These are phyloP conservation scores for Cerioporus squamosus DNA, from an alignment of 1,284 basidiomycete species.

Conservation along the genomic window DNA sequence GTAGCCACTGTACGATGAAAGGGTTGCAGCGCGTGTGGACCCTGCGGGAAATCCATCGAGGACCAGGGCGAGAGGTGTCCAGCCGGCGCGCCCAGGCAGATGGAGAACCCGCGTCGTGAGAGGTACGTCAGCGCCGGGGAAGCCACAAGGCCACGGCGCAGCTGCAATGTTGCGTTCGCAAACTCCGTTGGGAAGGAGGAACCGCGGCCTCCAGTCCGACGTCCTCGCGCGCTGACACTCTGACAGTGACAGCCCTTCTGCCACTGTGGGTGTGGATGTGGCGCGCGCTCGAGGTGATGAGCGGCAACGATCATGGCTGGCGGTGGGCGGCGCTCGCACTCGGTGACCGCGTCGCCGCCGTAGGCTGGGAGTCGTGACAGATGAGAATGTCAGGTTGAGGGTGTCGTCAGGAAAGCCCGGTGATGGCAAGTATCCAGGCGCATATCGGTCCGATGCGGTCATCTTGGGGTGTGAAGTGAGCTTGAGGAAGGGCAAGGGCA, in stretches of 20 bases:
- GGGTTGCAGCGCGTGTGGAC: too few species aligned
- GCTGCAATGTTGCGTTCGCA: neutral
- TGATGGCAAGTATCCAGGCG: neutral
- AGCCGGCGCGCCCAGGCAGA: too few species aligned
- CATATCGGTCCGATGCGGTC: neutral
- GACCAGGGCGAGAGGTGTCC: too few species aligned
- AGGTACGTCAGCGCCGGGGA: too few species aligned
- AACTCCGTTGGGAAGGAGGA: neutral
- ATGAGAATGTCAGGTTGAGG: neutral
- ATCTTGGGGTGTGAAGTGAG: too few species aligned
- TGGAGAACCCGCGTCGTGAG: too few species aligned
- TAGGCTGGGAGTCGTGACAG: neutral
- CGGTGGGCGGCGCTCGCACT: neutral
- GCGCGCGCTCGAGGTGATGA: slow-evolving; percentile 6
- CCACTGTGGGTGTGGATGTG: too few species aligned
- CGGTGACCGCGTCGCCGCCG: neutral
- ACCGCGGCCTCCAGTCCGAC: neutral
- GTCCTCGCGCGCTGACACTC: neutral
- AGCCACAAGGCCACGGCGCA: neutral
- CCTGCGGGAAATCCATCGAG: too few species aligned
- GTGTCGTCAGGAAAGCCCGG: neutral
- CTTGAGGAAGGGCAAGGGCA: neutral
- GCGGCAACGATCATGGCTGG: slow-evolving; percentile 1
- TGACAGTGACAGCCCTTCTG: too few species aligned
- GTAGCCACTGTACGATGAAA: too few species aligned